phyloP scores from a whole-genome alignment of 1,284 basidiomycete species.

The Somion occarium region DNA sequence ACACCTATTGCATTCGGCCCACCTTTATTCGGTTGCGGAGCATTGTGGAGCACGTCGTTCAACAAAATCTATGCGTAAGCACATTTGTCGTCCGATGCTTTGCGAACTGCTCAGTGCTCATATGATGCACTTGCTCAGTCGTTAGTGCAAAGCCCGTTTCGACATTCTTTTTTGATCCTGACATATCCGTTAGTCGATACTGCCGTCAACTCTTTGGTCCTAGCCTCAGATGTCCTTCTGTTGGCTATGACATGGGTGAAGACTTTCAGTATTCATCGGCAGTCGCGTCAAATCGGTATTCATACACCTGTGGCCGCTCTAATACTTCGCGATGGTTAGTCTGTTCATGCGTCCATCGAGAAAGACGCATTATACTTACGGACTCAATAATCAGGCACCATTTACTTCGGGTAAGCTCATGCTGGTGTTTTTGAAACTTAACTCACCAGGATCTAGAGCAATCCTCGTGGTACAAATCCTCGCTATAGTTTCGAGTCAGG shows the following conservation, averaged over 20 bases:
- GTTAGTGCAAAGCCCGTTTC: no score
- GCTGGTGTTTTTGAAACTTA: not conserved
- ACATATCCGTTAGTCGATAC: slow-evolving; percentile 2
- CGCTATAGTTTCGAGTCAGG: slow-evolving; percentile 13
- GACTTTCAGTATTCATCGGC: slow-evolving; percentile 15
- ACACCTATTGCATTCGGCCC: slow-evolving; percentile 16
- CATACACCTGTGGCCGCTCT: slow-evolving; percentile 14
- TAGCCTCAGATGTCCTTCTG: slow-evolving; percentile 13
- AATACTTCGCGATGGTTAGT: slow-evolving; percentile 20
- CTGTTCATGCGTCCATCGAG: not conserved
- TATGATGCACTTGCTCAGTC: no score
- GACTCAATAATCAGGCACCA: slow-evolving; percentile 14
- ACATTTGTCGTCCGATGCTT: no score
- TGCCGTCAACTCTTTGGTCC: not conserved
- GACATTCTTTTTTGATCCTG: no score
- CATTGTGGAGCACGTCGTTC: not conserved
- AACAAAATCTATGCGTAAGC: no score
- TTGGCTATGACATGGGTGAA: slow-evolving; percentile 21
- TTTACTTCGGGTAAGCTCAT: slow-evolving; percentile 15
- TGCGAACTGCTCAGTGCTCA: no score
- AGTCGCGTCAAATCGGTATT: slow-evolving; percentile 15
- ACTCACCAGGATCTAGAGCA: slow-evolving; percentile 1
- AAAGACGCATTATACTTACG: no score
- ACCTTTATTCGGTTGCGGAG: slow-evolving; percentile 19
- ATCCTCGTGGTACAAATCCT: slow-evolving; percentile 15